Evolutionary conservation across 768 basidiomycete species (phyloP).

Genomic region (Lactarius pseudohatsudake): DNA sequence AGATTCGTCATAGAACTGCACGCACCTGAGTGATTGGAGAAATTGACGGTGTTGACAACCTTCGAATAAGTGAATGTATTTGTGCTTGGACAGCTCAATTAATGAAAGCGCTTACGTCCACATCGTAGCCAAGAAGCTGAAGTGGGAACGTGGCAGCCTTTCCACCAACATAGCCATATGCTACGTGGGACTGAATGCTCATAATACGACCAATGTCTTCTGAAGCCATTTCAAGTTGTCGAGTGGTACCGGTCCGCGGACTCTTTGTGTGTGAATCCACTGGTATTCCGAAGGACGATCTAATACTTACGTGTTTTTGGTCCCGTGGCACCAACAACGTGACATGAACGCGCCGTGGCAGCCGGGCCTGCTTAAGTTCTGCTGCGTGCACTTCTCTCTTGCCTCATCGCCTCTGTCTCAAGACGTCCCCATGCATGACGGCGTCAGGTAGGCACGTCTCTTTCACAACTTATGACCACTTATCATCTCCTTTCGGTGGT

Average conservation of each 20-base stretch:
- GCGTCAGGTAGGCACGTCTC: constrained; percentile 44
- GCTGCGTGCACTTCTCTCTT: constrained; percentile 15
- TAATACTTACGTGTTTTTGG: constrained; percentile 14
- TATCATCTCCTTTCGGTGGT: background rate
- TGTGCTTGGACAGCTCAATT: constrained; percentile 3
- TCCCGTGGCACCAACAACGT: constrained; percentile 20
- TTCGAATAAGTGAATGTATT: constrained; percentile 34
- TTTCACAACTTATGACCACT: constrained; percentile 32
- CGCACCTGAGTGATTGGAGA: constrained; percentile 89
- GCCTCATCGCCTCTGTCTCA: background rate
- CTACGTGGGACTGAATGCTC: constrained; percentile 92
- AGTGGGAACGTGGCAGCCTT: constrained; percentile 77
- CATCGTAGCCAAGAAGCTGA: constrained; percentile 90
- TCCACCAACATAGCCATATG: constrained; percentile 90
- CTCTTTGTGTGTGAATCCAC: too few relatives aligned
- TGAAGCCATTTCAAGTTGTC: background rate
- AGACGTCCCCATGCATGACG: constrained; percentile 42
- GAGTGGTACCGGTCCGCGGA: background rate
- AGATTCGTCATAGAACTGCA: background rate
- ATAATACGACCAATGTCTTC: constrained; percentile 56
- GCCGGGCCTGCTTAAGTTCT: background rate
- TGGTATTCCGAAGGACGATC: too few relatives aligned
- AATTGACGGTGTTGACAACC: constrained; percentile 92
- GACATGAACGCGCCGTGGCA: constrained; percentile 21
- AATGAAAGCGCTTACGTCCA: constrained; percentile 64